Base-by-base conservation (phyloP, 2,329 filamentous ascomycete species). In the Fusarium sp. region DNA sequence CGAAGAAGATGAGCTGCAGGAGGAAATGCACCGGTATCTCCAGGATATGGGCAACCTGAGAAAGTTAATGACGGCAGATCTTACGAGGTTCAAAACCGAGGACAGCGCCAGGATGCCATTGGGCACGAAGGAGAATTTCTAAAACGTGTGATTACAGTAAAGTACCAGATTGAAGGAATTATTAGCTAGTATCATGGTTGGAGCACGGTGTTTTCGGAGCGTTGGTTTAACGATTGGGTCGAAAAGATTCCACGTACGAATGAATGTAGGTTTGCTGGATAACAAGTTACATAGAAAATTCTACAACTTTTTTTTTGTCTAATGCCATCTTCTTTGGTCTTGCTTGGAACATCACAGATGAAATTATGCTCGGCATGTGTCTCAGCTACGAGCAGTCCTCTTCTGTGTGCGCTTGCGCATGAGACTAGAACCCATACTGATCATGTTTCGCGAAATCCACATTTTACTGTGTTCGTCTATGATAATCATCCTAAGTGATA, bases 1-100 rank as follows among this genome's bases (percentile, higher is more conserved):
- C 45, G 85, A 85, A 11, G 65, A 70, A 18, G 84, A 86, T 42
- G 86, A 94, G 67, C 87, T 94, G 82, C 93, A 98, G 77, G 89
- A 90, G n/a, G 89, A 93, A 75, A 95, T 97, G 85, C 89, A 94
- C 72, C 90, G 91, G 37, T 86, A 98, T 76, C 84, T 99, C 69
- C 89, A 90, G 72, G 94, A 98, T 82, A 91, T 91, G 79, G 89
- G 89, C 75, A 98, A 97, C 62, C 60, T 81, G 65, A 73, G 79
- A 39, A 81, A 80, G 72, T 71, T 81, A 82, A 89, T 98, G 67
- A 90, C 88, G 9, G 93, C 96, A 74, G 96, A 98, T 78, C 88
- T 92, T 79, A 83, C 83, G 59, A 84, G 92, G 41, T 96, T 82
- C 74, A 76, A 76, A 74, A 91, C 93, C 74, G 87, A 88, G 56